A percentile compares a stretch with the other conserved stretches of the same genome.
Conservation (phyloP, 2,329 filamentous ascomycete species). For the Dothistroma septosporum region DNA sequence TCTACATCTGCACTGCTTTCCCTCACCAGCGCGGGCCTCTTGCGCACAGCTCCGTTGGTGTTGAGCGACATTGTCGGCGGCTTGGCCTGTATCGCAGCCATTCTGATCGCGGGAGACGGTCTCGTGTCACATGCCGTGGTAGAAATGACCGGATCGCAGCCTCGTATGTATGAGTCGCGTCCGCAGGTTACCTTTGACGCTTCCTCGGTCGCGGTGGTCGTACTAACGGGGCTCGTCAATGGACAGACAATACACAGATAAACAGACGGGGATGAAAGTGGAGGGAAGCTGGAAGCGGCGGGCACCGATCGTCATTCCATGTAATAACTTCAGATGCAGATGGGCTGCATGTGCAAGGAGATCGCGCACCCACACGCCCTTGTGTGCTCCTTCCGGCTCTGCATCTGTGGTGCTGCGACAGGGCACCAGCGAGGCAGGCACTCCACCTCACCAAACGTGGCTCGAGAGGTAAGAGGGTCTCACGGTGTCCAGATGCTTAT, state of each 20-base stretch:
- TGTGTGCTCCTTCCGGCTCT: not conserved
- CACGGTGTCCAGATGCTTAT: not conserved
- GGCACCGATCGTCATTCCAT: not conserved
- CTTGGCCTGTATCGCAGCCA: conserved; percentile 4
- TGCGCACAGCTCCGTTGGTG: conserved; percentile 9
- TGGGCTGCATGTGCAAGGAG: not conserved
- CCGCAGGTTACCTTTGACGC: not conserved
- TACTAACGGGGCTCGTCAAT: not conserved
- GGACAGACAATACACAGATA: not conserved
- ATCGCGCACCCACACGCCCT: not conserved
- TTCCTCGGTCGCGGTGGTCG: conserved; percentile 2
- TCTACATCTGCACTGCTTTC: conserved; percentile 18
- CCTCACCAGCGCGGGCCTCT: conserved; percentile 28
- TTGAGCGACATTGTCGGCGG: conserved; percentile 8
- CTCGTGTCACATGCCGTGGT: conserved; percentile 4
- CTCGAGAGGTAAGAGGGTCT: not conserved
- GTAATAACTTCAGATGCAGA: not conserved
- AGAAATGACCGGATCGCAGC: not conserved
- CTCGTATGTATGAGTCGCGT: not conserved
- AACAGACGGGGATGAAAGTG: not conserved
- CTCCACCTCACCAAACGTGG: not conserved
- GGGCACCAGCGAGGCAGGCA: not conserved
- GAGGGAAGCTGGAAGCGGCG: not conserved
- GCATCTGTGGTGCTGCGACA: not conserved
- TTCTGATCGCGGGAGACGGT: not conserved